Evolutionary conservation across 2,329 filamentous ascomycete species (phyloP).

Genomic region (Berkeleyomyces rouxiae): DNA sequence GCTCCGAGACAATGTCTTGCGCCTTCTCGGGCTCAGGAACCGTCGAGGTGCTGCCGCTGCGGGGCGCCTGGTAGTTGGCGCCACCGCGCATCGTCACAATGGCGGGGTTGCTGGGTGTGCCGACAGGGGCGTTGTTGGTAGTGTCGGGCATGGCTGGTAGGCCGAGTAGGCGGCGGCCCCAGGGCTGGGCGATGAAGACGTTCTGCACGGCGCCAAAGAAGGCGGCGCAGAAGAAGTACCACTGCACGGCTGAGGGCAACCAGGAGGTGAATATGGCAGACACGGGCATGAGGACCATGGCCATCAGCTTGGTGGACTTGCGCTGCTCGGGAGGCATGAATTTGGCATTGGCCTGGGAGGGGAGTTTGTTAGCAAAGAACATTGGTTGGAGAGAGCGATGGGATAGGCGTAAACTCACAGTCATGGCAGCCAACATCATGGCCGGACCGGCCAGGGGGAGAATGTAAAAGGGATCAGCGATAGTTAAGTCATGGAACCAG

Average conservation of each 20-base stretch:
- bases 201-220: constrained; percentile 22
- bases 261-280: constrained; percentile 30
- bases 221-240: constrained; percentile 29
- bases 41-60: constrained; percentile 10
- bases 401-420: constrained; percentile 22
- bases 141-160: constrained; percentile 20
- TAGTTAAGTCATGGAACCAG: constrained; percentile 68
- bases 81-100: not conserved
- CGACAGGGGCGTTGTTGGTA: constrained; percentile 14
- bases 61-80: constrained; percentile 23
- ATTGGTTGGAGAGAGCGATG: not conserved
- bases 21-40: constrained; percentile 15
- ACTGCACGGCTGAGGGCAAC: constrained; percentile 32
- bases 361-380: constrained; percentile 12
- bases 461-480: constrained; percentile 60
- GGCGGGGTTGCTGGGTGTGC: constrained; percentile 1
- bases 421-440: constrained; percentile 40
- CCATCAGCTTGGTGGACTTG: constrained; percentile 27
- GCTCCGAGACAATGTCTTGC: constrained; percentile 20
- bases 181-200: constrained; percentile 23
- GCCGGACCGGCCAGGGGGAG: constrained; percentile 47
- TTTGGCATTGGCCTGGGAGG: constrained; percentile 22
- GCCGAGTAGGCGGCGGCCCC: constrained; percentile 24
- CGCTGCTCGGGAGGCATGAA: constrained; percentile 21
- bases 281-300: constrained; percentile 27